phyloP scores from a whole-genome alignment of 108 stramenopile species.

The Cyclotella baltica region DNA sequence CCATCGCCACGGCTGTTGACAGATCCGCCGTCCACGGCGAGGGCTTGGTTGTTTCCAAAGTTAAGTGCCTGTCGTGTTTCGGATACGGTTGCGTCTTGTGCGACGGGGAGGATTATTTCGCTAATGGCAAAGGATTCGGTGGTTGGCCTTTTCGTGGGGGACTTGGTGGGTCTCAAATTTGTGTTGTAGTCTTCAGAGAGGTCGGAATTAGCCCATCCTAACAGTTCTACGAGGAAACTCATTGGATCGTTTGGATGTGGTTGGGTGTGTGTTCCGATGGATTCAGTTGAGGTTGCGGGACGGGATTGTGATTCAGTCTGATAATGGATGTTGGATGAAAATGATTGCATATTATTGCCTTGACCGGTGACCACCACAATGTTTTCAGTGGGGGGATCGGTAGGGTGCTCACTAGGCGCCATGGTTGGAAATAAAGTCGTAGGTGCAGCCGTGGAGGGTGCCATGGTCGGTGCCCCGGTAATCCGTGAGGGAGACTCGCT shows the following conservation, averaged over 20 bases:
- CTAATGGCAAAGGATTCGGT: slow-evolving; percentile 14
- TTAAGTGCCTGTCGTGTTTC: slow-evolving; percentile 4
- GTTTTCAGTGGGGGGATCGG: neutral
- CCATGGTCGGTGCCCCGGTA: neutral
- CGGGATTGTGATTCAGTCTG: neutral
- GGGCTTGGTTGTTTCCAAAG: slow-evolving; percentile 30
- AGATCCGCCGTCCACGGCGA: slow-evolving; percentile 27
- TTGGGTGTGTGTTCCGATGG: neutral
- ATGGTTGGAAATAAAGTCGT: slow-evolving; percentile 4
- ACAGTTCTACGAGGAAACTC: slow-evolving; percentile 30
- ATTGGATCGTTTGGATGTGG: neutral
- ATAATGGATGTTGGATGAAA: neutral
- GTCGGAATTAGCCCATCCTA: slow-evolving; percentile 36
- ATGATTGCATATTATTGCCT: neutral
- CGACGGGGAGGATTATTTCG: slow-evolving; percentile 18
- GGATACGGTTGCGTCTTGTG: slow-evolving; percentile 28
- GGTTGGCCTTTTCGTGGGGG: neutral
- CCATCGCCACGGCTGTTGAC: neutral
- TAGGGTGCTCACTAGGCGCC: neutral
- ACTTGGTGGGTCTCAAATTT: slow-evolving; percentile 3
- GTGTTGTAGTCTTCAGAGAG: neutral
- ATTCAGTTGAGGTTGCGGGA: neutral
- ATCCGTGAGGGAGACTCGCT: slow-evolving; percentile 3
- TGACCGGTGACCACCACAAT: neutral
- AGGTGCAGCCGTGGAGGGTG: slow-evolving; percentile 1